These are phyloP conservation scores for Penicillium crustosum DNA, from an alignment of 2,329 filamentous ascomycete genomes.

Conservation along the genomic window DNA sequence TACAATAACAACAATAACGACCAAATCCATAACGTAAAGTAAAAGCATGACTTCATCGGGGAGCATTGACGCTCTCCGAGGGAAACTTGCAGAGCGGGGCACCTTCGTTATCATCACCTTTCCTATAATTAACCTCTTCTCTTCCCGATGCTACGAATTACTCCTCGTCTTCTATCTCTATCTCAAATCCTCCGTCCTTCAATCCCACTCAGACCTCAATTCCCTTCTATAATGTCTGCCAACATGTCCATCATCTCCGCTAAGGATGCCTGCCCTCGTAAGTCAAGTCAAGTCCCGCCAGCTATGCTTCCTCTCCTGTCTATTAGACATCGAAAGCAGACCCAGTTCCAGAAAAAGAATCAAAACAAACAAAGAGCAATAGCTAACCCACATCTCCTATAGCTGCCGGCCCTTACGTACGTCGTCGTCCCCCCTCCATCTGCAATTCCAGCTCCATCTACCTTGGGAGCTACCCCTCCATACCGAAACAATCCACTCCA, in stretches of 20 bases:
- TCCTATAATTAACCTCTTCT: constrained; percentile 9
- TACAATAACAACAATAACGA: background rate
- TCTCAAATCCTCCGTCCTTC: constrained; percentile 13
- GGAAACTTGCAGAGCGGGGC: constrained; percentile 23
- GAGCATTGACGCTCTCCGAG: constrained; percentile 16
- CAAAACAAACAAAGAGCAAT: background rate
- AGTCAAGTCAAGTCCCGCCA: constrained; percentile 21
- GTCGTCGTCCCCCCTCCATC: constrained; percentile 16
- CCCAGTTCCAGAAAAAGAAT: background rate
- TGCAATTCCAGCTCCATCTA: background rate
- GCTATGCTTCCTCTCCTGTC: background rate
- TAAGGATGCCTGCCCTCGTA: constrained; percentile 49
- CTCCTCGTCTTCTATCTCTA: constrained; percentile 26
- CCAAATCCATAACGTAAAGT: background rate
- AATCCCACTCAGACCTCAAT: constrained; percentile 13
- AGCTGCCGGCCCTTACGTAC: constrained; percentile 48
- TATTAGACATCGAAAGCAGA: background rate
- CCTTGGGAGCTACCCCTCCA: constrained; percentile 4
- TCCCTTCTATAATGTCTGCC: constrained; percentile 35
- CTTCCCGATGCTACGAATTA: constrained; percentile 26
- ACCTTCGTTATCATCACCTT: constrained; percentile 5
- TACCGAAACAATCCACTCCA: background rate
- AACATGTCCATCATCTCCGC: constrained; percentile 41
- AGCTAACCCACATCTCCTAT: constrained; percentile 14
- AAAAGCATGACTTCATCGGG: constrained; percentile 4